Evolutionary conservation across 208 protist genomes (phyloP), one percentile per base, ranked within the genome.

Genomic region (Porcisia hertigi): DNA sequence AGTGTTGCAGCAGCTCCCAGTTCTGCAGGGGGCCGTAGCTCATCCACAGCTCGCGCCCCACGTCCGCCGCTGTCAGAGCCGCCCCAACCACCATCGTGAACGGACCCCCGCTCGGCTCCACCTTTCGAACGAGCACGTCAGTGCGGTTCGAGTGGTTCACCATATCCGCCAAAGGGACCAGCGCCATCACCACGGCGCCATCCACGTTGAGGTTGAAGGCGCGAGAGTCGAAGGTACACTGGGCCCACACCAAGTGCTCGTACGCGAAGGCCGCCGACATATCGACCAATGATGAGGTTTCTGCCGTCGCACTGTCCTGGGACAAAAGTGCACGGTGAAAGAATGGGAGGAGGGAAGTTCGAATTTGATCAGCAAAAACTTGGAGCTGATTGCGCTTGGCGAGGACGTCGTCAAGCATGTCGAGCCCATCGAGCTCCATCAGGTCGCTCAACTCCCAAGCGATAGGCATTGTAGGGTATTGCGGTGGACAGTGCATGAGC

Each of bases 1-100:
- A 98, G 79, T 90, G 89, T 79, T 92, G 84, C 62, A 98, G 84
- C 76, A 98, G 82, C 86, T 98, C 92, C 92, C 92, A 97, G 83
- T 95, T 97, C 80, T 98, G 93, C 74, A 98, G 82, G 12, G 95
- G 95, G n/a, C 95, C 95, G 84, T 98, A 98, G 82, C 92, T 96
- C 93, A 98, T 97, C 89, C 89, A 94, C 71, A 96, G 75, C 85
- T 98, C 92, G 7, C 87, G 87, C 8, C 88, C 91, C 30, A 94
- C 80, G 70, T 93, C 91, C 1, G 69, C 76, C 0, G 65, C 66
- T 1, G 78, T 84, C 6, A 97, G 77, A 18, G 86, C 80, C 14
- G 94, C 90, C 12, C 92, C 92, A 25, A 92, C 83, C 71, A 92
- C 80, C 89, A 96, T 89, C 2, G 92, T 89, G 83, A 97, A 96